phyloP scores from a whole-genome alignment of 495 filamentous ascomycete genomes.

The Penicillium cataractarum region DNA sequence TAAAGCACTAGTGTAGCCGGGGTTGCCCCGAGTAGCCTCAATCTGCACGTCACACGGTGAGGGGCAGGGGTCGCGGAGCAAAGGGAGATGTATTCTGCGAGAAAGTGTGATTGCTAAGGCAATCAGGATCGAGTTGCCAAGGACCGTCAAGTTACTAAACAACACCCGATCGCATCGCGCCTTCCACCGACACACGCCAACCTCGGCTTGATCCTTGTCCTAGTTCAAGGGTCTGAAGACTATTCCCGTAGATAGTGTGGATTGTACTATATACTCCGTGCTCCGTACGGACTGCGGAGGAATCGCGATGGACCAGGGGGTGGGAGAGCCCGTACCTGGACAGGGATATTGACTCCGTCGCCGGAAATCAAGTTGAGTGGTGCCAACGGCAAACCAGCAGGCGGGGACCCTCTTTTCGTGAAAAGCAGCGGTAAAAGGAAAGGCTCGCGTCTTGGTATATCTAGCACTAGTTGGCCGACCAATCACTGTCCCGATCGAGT shows the following conservation, averaged over 20 bases:
- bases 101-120: background rate
- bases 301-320: background rate
- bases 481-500: constrained; percentile 11
- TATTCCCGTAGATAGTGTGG: background rate
- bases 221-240: background rate
- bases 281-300: constrained; percentile 1
- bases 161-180: background rate
- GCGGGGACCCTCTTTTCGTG: constrained; percentile 19
- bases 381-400: constrained; percentile 3
- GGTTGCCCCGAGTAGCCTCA: constrained; percentile 11
- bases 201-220: constrained; percentile 1
- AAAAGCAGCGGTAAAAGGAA: constrained; percentile 27
- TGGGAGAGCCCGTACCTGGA: background rate
- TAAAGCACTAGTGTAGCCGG: constrained; percentile 3
- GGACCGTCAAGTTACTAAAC: background rate
- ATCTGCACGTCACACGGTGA: constrained; percentile 13
- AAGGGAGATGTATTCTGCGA: constrained; percentile 13
- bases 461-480: constrained; percentile 1
- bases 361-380: background rate
- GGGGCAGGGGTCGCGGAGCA: background rate
- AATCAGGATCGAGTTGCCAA: background rate
- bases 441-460: constrained; percentile 31
- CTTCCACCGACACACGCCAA: background rate
- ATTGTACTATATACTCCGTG: background rate
- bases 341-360: background rate